Base-by-base conservation (phyloP, 176 grass and related monocot genomes). In the Chrysopogon serrulatus region DNA sequence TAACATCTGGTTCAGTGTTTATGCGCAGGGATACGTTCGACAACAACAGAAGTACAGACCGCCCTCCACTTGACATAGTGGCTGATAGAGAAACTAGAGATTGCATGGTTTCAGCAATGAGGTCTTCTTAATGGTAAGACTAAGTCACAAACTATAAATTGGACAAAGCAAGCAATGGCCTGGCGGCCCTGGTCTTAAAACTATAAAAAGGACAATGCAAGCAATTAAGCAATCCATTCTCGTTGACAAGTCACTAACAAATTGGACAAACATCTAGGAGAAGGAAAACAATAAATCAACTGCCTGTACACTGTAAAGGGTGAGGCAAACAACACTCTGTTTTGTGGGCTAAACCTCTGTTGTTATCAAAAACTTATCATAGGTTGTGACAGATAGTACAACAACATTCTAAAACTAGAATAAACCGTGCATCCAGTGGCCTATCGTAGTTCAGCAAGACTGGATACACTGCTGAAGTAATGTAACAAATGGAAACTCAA, bases 251-350 rank as follows among this genome's bases (percentile, higher is more conserved):
- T 31, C 62, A 68, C 68, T 16, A 28, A 36, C 30, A 30, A n/a
- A 59, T 61, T 39, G 59, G 63, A 30, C 49, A 87, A 17, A 71
- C 71, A 41, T 62, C 6, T 9, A 15, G 14, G 44, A 44, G 5
- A 81, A 74, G 19, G 14, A 41, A 80, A 81, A 74, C 59, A 72
- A 72, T 30, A 30, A 23, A 68, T 79, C 31, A 79, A 72, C 10
- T 79, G 21, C 14, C 71, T 51, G 12, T 43, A 71, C 8, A 71
- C 2, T 71, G 0, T 68, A 13, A 14, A 63, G 65, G 30, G 30
- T 48, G 30, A 56, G 13, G 59, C 70, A 48, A 84, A 66, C 1
- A 19, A 53, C 10, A 72, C 5, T 47, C 70, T 47, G 41, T 19
- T 48, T 27, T 83, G 42, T 19, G 28, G 37, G 16, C n/a, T 69